Evolutionary conservation across 306 rosid species (phyloP).

Genomic region (Vachellia pachyceras): DNA sequence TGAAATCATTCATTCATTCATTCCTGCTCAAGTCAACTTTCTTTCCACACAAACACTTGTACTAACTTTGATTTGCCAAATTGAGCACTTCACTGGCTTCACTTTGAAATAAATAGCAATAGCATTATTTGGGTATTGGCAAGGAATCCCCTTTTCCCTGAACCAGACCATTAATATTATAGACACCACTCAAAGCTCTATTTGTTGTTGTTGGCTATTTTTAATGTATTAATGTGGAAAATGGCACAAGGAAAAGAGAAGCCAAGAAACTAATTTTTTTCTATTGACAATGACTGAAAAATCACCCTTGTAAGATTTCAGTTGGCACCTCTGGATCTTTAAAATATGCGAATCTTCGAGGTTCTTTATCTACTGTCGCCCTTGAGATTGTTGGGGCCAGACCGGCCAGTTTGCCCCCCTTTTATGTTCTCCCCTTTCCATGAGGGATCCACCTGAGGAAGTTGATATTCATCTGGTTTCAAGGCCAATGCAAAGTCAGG

Average conservation of each 20-base stretch:
- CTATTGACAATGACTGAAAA: conserved; percentile 47
- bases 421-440: conserved; percentile 78
- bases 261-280: conserved; percentile 15
- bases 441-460: conserved; percentile 72
- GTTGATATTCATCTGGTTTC: conserved; percentile 94
- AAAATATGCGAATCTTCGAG: conserved; percentile 24
- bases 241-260: conserved; percentile 12
- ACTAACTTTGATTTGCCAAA: conserved; percentile 37
- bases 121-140: conserved; percentile 40
- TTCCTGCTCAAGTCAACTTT: conserved; percentile 25
- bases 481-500: conserved; percentile 94
- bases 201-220: conserved; percentile 25
- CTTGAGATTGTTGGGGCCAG: conserved; percentile 53
- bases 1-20: neutral
- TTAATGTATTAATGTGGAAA: conserved; percentile 32
- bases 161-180: conserved; percentile 40
- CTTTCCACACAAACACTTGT: conserved; percentile 35
- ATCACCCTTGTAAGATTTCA: conserved; percentile 40
- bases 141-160: conserved; percentile 37
- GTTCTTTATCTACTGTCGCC: conserved; percentile 51
- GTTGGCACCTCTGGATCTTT: conserved; percentile 36
- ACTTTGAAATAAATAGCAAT: conserved; percentile 29
- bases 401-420: conserved; percentile 52
- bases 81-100: conserved; percentile 32
- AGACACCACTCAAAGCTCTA: conserved; percentile 47